Evolutionary conservation across 1,284 basidiomycete genomes (phyloP), one percentile per base, ranked within the genome.

Genomic region (Microbotryum silenes-acaulis): DNA sequence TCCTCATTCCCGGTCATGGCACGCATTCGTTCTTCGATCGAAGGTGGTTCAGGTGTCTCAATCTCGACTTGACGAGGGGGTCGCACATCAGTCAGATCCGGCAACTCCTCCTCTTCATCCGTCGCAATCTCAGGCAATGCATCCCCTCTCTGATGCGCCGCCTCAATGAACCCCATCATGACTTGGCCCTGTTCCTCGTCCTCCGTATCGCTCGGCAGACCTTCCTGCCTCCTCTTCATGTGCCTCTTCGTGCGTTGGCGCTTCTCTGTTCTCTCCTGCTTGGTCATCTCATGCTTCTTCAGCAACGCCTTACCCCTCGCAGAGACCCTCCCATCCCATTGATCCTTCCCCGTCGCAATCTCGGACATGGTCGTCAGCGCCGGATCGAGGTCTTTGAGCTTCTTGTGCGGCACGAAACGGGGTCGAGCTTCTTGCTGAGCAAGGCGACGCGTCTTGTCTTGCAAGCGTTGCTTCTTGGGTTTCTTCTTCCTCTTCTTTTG

Each of bases 311-410:
- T 60, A 49, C 25, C 54, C 54, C 31, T 60, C 61, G 7, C 59
- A 54, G 46, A 47, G 8, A 61, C 55, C 0, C 67, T 60, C 2
- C 67, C 67, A 16, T 44, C 12, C 51, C 66, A 31, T 16, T 37
- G 37, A 9, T 62, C 65, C 10, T 45, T 23, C 9, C 57, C 44
- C 9, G 52, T 54, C 2, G 67, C 62, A n/a, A 69, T 59, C 12
- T 54, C 51, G 16, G 59, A 60, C 64, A 69, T 66, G 21, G 59
- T 61, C 14, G 67, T 69, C 51, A 50, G 45, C 16, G 52, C 33
- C 1, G 62, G 59, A 44, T 69, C 63, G 50, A 69, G 65, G 2
- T 29, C 20, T 0, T 23, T 42, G 6, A 54, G 62, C 4, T 59
- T 51, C 45, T 54, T 46, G 18, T 49, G 37, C 12, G 37, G 37